Evolutionary conservation across 768 basidiomycete species (phyloP), one percentile per base, ranked within the genome.

Genomic region (Ramaria rubella): DNA sequence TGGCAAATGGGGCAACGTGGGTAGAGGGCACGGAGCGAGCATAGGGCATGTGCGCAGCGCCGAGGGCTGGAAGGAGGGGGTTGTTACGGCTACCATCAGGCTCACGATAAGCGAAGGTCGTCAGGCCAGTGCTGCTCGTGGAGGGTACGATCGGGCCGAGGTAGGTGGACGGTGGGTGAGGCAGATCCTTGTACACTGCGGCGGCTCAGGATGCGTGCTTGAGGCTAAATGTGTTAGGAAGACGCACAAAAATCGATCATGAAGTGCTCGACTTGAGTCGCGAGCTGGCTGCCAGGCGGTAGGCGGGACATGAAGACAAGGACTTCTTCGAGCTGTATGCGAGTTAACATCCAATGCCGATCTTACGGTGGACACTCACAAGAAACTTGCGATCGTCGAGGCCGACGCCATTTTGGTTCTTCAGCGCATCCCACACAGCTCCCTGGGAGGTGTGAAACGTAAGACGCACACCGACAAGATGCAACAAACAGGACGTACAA

Each of bases 181-280:
- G 87, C 33, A 92, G 78, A 67, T 90, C 90, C 59, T 85, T 82
- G 74, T 84, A 90, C 40, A 90, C 85, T 86, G 67, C 40, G 58
- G 21, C 48, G 59, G 29, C 58, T 42, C 40, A 58, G 49, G 58
- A 56, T 26, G 52, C 21, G 34, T 52, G 45, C 40, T 46, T 36
- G 19, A 36, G 23, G 51, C 43, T 45, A 14, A 9, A 29, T 6
- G 12, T 49, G 30, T 27, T 49, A n/a, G n/a, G 9, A n/a, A 24
- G n/a, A 73, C 85, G 64, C 65, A 87, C 87, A 72, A 48, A 83
- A 67, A 54, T 70, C 72, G 43, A 88, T 81, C 55, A 81, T 72
- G 53, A 69, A 55, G 49, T 77, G 68, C 62, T 87, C 79, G 12
- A 83, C 57, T 70, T 68, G 33, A 61, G 58, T 72, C 57, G 57